phyloP scores from a whole-genome alignment of 352 stramenopile genomes.

The Pythium dissotocum region DNA sequence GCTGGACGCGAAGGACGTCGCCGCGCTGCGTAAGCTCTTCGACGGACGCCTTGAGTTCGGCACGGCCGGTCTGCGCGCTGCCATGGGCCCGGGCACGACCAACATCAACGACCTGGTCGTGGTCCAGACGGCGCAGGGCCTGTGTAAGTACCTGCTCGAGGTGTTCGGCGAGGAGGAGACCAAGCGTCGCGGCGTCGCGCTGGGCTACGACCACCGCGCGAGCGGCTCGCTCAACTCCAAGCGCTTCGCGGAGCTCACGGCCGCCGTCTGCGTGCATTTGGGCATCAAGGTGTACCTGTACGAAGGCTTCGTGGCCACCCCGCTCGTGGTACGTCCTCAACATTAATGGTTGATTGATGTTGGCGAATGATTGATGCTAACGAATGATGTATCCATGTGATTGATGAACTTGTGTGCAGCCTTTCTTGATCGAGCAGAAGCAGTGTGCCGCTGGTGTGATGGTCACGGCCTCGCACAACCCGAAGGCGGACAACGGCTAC shows the following conservation, averaged over 20 bases:
- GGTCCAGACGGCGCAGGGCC: conserved; percentile 91
- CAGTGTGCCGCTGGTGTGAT: conserved; percentile 88
- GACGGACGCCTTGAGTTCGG: conserved; percentile 88
- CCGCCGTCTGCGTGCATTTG: conserved; percentile 73
- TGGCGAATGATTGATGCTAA: not conserved
- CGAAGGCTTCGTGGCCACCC: conserved; percentile 93
- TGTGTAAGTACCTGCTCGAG: conserved; percentile 84
- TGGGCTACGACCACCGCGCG: conserved; percentile 91
- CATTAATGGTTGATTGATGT: conserved; percentile 3
- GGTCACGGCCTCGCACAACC: conserved; percentile 98
- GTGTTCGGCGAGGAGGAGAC: conserved; percentile 66
- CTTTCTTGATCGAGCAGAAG: conserved; percentile 82
- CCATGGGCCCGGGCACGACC: conserved; percentile 86
- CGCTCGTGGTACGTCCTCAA: conserved; percentile 78
- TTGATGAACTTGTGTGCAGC: conserved; percentile 26
- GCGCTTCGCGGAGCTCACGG: conserved; percentile 86
- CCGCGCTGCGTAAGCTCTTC: conserved; percentile 71
- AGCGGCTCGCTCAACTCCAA: conserved; percentile 81
- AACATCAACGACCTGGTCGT: conserved; percentile 94
- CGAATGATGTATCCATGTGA: not conserved
- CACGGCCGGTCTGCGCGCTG: conserved; percentile 88
- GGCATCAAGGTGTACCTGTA: conserved; percentile 92
- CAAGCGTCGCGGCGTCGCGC: conserved; percentile 78
- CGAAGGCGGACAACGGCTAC: conserved; percentile 97
- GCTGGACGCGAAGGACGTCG: conserved; percentile 52